Evolutionary conservation across 495 filamentous ascomycete species (phyloP).

Genomic region (Aspergillus biplanus): DNA sequence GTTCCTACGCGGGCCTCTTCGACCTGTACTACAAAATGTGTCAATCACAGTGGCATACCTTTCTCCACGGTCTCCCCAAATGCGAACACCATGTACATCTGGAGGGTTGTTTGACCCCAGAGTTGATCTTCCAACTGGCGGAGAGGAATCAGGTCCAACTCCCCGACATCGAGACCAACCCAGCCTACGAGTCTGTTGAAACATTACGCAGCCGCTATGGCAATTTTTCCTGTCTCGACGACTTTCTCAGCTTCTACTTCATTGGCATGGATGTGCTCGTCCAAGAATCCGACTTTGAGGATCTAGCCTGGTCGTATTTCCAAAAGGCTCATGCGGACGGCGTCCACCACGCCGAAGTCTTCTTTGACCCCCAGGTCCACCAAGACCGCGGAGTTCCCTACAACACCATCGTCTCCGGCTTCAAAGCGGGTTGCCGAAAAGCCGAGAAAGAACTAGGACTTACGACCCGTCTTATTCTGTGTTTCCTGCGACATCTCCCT

Average conservation of each 20-base stretch:
- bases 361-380: slow-evolving; percentile 82
- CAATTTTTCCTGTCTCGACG: slow-evolving; percentile 69
- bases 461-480: slow-evolving; percentile 65
- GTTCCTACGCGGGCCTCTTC: neutral
- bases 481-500: slow-evolving; percentile 71
- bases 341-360: slow-evolving; percentile 76
- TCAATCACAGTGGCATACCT: slow-evolving; percentile 51
- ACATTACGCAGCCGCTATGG: slow-evolving; percentile 63
- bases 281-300: slow-evolving; percentile 66
- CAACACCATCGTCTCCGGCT: slow-evolving; percentile 61
- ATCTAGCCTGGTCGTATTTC: slow-evolving; percentile 77
- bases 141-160: slow-evolving; percentile 63
- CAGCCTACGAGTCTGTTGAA: slow-evolving; percentile 61
- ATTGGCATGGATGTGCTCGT: slow-evolving; percentile 71
- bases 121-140: slow-evolving; percentile 70
- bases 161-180: slow-evolving; percentile 51
- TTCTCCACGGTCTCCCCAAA: slow-evolving; percentile 72
- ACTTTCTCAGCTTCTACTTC: slow-evolving; percentile 81
- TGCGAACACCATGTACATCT: slow-evolving; percentile 82
- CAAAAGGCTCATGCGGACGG: slow-evolving; percentile 62
- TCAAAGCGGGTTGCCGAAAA: slow-evolving; percentile 58
- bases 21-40: slow-evolving; percentile 33
- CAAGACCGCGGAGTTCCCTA: slow-evolving; percentile 63
- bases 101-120: slow-evolving; percentile 69
- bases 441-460: slow-evolving; percentile 67